These are phyloP conservation scores for Wallacemonas sp. DNA, from an alignment of 208 protist species.

Conservation along the genomic window DNA sequence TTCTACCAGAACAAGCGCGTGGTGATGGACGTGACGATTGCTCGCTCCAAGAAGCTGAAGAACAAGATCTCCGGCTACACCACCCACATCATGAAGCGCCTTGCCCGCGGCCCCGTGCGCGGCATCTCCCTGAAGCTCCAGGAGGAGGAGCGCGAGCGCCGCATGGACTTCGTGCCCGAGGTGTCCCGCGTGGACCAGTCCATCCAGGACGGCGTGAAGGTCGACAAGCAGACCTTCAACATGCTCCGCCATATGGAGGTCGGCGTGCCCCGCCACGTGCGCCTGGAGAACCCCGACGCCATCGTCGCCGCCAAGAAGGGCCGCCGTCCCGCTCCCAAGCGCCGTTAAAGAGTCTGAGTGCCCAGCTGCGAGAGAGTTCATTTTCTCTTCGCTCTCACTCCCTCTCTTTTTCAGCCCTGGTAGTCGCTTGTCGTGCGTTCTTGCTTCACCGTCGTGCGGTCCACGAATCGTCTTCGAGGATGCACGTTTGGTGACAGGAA, in stretches of 20 bases:
- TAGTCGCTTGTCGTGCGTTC: no score
- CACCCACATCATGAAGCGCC: constrained; percentile 99
- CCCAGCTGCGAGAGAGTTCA: background rate
- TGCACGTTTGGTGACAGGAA: background rate
- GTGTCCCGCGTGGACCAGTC: constrained; percentile 84
- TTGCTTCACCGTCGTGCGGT: no score
- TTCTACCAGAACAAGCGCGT: constrained; percentile 99
- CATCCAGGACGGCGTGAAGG: constrained; percentile 85
- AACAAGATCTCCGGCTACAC: constrained; percentile 99
- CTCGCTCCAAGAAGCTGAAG: constrained; percentile 99
- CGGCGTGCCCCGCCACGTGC: constrained; percentile 79
- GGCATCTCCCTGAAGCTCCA: constrained; percentile 99
- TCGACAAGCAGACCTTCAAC: constrained; percentile 85
- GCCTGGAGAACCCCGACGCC: constrained; percentile 18
- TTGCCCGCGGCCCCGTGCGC: constrained; percentile 97
- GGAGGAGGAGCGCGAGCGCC: constrained; percentile 99
- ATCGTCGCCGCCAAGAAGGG: constrained; percentile 31
- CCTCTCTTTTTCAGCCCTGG: background rate
- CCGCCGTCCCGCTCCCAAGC: constrained; percentile 15
- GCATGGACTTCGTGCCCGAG: constrained; percentile 99
- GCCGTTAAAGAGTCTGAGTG: background rate
- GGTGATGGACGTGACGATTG: constrained; percentile 97
- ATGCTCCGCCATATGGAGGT: constrained; percentile 90
- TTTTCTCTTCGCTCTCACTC: background rate
- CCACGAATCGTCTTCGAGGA: no score